These are phyloP conservation scores for Euphorbia peplus DNA, from an alignment of 345 rosid species.

Conservation along the genomic window DNA sequence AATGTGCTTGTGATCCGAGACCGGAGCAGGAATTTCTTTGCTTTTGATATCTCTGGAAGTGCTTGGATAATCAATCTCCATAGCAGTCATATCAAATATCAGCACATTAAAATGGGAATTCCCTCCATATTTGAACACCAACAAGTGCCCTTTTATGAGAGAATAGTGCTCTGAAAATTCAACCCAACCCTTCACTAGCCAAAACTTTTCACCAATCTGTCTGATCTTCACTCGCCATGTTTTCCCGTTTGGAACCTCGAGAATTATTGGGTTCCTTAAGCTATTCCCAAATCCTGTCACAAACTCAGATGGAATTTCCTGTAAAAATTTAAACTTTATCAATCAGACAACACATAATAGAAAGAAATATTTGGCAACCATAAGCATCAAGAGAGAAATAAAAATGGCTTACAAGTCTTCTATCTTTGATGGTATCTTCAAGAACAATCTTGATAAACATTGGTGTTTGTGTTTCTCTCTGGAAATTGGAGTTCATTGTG, in stretches of 20 bases:
- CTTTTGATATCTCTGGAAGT: neutral
- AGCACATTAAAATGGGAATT: neutral
- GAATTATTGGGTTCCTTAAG: neutral
- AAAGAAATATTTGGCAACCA: neutral
- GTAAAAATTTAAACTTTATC: neutral
- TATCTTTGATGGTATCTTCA: no score
- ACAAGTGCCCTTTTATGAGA: neutral
- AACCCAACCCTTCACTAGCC: neutral
- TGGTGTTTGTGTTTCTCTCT: no score
- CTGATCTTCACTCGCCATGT: neutral
- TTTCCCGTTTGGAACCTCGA: neutral
- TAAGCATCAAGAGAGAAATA: no score
- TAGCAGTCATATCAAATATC: neutral
- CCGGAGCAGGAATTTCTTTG: neutral
- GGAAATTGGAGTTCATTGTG: no score
- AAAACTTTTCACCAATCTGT: neutral
- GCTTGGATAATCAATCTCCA: neutral
- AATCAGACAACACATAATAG: neutral
- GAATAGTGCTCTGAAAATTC: neutral
- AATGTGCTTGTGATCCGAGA: neutral
- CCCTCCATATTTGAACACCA: neutral
- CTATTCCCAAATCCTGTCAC: neutral
- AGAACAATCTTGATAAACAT: no score
- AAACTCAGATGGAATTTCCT: neutral
- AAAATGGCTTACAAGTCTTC: no score